Conservation (phyloP, 2,329 filamentous ascomycete species). For the Fusarium albidum region DNA sequence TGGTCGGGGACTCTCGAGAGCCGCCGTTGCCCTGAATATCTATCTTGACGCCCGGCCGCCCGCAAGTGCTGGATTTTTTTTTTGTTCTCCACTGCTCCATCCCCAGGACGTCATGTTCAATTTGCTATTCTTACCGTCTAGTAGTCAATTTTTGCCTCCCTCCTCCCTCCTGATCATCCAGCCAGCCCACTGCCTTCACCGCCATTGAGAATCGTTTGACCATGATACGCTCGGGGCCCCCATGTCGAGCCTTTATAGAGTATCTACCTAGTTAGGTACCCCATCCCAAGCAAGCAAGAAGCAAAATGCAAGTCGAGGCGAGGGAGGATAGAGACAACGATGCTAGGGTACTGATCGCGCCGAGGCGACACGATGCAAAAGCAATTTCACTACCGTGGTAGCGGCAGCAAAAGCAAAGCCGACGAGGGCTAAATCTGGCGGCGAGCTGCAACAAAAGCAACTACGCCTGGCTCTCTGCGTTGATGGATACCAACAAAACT, state of each 20-base stretch:
- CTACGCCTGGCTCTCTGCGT: neutral
- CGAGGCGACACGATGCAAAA: conserved; percentile 24
- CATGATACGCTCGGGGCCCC: neutral
- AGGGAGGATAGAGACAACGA: conserved; percentile 1
- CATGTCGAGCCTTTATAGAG: conserved; percentile 3
- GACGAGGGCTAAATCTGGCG: neutral
- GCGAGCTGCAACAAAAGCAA: conserved; percentile 10
- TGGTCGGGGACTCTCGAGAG: too few relatives aligned
- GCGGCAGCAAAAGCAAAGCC: conserved; percentile 2
- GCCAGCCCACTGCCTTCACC: conserved; percentile 21
- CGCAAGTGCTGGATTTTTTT: neutral
- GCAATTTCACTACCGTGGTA: conserved; percentile 14
- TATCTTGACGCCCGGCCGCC: too few relatives aligned
- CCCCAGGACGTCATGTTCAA: neutral
- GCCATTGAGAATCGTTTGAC: conserved; percentile 18
- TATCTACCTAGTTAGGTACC: too few relatives aligned
- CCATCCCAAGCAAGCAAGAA: conserved; percentile 4
- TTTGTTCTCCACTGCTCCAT: neutral
- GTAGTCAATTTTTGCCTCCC: neutral
- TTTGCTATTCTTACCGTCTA: neutral
- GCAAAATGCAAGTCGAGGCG: conserved; percentile 8
- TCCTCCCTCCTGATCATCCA: conserved; percentile 15
- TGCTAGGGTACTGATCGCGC: too few relatives aligned
- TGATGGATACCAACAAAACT: conserved; percentile 2
- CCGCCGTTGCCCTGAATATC: too few relatives aligned